These are phyloP conservation scores for Hypoxylon lienhwacheense DNA, from an alignment of 495 filamentous ascomycete genomes.

Conservation along the genomic window DNA sequence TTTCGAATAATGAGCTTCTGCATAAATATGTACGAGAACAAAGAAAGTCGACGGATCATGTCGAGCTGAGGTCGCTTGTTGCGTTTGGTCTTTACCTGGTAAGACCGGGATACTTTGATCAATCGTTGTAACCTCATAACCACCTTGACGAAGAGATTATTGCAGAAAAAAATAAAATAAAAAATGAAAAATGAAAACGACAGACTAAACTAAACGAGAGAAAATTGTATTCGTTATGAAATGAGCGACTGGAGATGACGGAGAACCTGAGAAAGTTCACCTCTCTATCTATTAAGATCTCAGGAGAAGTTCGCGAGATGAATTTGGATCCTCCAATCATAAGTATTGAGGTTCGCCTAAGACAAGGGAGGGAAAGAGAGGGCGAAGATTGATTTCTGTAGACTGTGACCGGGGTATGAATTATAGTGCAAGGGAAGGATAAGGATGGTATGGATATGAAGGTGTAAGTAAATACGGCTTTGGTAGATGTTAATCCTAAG, in stretches of 20 bases:
- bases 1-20: slow-evolving; percentile 15
- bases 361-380: slow-evolving; percentile 21
- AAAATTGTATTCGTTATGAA: slow-evolving; percentile 8
- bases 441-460: slow-evolving; percentile 13
- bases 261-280: slow-evolving; percentile 20
- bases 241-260: slow-evolving; percentile 25
- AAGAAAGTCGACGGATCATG: too few species aligned
- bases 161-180: slow-evolving; percentile 21
- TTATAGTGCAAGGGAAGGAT: slow-evolving; percentile 28
- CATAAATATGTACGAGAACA: too few species aligned
- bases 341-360: slow-evolving; percentile 30
- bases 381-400: slow-evolving; percentile 24
- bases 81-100: too few species aligned
- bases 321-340: slow-evolving; percentile 34
- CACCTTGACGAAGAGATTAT: too few species aligned
- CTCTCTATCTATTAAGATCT: slow-evolving; percentile 26
- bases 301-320: slow-evolving; percentile 23
- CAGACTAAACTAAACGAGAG: neutral
- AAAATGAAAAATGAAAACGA: slow-evolving; percentile 6
- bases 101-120: too few species aligned
- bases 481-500: slow-evolving; percentile 4
- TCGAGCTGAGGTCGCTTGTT: too few species aligned
- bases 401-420: slow-evolving; percentile 24
- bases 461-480: neutral
- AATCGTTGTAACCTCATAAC: too few species aligned